These are phyloP conservation scores for Mortierella sp. DNA, from an alignment of 371 early-diverging fungal genomes.

Conservation along the genomic window DNA sequence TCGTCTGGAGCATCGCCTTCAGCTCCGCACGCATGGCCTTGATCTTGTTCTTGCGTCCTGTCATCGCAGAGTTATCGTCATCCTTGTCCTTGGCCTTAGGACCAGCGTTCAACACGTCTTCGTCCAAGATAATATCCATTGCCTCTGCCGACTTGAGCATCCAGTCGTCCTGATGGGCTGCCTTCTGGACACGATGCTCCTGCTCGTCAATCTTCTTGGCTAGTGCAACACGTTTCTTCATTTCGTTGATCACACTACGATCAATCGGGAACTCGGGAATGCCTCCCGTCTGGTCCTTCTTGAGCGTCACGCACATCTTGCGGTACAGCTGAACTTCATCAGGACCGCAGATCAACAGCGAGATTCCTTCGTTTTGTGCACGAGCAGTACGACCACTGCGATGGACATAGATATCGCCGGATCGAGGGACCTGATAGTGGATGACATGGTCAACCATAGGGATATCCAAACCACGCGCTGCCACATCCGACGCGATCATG, in stretches of 20 bases:
- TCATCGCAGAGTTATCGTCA: conserved; percentile 44
- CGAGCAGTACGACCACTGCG: conserved; percentile 93
- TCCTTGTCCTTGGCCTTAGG: conserved; percentile 55
- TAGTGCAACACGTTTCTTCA: conserved; percentile 78
- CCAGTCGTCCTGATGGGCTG: conserved; percentile 83
- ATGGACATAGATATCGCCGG: conserved; percentile 89
- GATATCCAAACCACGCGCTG: conserved; percentile 93
- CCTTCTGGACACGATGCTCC: conserved; percentile 81
- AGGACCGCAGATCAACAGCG: conserved; percentile 83
- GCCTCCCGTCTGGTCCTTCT: conserved; percentile 69
- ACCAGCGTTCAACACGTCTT: conserved; percentile 65
- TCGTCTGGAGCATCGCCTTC: conserved; percentile 65
- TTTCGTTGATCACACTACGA: conserved; percentile 63
- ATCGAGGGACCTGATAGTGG: conserved; percentile 90
- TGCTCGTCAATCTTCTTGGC: conserved; percentile 84
- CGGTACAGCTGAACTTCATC: conserved; percentile 84
- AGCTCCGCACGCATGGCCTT: conserved; percentile 69
- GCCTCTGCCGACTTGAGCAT: conserved; percentile 86
- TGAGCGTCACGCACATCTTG: conserved; percentile 80
- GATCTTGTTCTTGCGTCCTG: conserved; percentile 59
- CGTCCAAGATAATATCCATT: conserved; percentile 86
- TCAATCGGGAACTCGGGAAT: conserved; percentile 82
- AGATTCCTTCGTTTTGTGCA: conserved; percentile 86
- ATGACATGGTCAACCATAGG: conserved; percentile 85
- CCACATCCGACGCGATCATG: conserved; percentile 92